phyloP scores from a whole-genome alignment of 805 yeast genomes.

The Lachancea sp. region DNA sequence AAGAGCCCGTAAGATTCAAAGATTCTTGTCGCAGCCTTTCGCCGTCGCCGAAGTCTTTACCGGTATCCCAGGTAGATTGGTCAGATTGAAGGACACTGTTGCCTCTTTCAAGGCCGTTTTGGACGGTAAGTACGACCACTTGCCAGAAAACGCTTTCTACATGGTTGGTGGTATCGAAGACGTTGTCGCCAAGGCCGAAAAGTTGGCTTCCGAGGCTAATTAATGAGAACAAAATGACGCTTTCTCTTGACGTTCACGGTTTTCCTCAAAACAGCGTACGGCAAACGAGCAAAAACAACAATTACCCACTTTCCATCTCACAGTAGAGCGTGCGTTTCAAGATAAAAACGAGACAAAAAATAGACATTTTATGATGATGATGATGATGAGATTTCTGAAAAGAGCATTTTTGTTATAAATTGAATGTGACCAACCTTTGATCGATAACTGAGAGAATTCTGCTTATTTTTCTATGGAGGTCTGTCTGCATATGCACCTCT shows the following conservation, averaged over 20 bases:
- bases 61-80: constrained; percentile 98
- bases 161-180: constrained; percentile 99
- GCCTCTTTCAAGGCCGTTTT: constrained; percentile 93
- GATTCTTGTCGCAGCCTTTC: constrained; percentile 99
- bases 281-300: constrained; percentile 1
- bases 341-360: background rate
- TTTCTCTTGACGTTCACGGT: background rate
- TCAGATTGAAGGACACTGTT: constrained; percentile 92
- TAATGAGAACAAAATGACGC: constrained; percentile 27
- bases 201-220: constrained; percentile 89
- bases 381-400: constrained; percentile 10
- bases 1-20: constrained; percentile 99
- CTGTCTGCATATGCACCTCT: background rate
- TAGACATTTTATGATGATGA: constrained; percentile 11
- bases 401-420: constrained; percentile 6
- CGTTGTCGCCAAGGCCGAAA: constrained; percentile 97
- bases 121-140: constrained; percentile 97
- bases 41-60: constrained; percentile 99
- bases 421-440: constrained; percentile 2
- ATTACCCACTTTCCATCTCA: background rate
- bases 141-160: constrained; percentile 99
- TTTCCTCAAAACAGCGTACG: constrained; percentile 2
- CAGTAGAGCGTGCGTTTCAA: constrained; percentile 3
- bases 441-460: background rate
- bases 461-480: constrained; percentile 1